Evolutionary conservation across 148 eudicot genomes (phyloP).

Genomic region (Polygonum aviculare): DNA sequence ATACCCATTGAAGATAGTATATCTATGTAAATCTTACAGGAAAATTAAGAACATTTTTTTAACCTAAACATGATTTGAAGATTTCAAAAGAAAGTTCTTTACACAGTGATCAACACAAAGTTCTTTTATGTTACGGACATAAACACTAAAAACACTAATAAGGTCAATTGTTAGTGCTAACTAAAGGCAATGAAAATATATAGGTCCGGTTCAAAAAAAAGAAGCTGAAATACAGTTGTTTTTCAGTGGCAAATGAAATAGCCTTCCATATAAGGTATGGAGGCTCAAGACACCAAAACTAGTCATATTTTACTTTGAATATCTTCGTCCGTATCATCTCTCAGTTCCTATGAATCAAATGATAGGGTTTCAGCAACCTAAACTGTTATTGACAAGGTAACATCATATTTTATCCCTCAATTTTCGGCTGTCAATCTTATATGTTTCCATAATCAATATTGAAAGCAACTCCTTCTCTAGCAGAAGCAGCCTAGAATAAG

Average conservation of each 20-base stretch:
- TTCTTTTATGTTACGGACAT: neutral
- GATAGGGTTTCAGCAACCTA: neutral
- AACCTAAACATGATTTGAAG: neutral
- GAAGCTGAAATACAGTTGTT: neutral
- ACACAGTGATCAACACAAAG: neutral
- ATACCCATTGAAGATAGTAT: too few relatives aligned
- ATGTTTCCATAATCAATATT: neutral
- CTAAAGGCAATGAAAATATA: neutral
- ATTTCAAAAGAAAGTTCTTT: neutral
- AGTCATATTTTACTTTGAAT: neutral
- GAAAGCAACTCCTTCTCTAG: neutral
- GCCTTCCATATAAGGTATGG: neutral
- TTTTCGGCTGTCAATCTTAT: neutral
- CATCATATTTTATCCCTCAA: neutral
- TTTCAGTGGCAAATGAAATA: neutral
- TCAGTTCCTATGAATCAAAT: neutral
- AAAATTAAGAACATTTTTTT: too few relatives aligned
- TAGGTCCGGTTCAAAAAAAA: neutral
- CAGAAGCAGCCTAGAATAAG: neutral
- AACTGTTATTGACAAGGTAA: neutral
- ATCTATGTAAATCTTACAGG: too few relatives aligned
- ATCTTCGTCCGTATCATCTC: neutral
- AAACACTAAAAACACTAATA: neutral
- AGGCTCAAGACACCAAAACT: neutral
- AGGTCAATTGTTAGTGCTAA: neutral